Evolutionary conservation across 2,329 filamentous ascomycete species (phyloP).

Genomic region (Trichoderma pleuroti): DNA sequence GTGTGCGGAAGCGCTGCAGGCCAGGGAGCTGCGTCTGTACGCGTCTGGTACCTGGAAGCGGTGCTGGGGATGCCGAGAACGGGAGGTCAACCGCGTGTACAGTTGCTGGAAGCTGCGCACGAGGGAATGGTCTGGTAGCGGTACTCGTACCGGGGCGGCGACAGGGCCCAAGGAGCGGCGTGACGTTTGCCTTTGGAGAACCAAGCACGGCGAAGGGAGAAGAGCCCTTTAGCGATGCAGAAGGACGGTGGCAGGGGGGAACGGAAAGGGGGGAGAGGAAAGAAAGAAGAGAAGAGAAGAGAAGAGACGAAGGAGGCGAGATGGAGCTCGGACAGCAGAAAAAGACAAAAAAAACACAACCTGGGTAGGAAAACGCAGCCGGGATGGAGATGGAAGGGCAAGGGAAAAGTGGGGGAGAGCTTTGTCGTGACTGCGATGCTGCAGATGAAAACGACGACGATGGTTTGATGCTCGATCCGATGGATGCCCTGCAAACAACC

Average conservation of each 20-base stretch:
- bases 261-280: neutral
- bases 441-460: conserved; percentile 14
- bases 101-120: neutral
- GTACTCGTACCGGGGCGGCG: neutral
- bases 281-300: neutral
- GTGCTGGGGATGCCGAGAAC: neutral
- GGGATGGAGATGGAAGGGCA: neutral
- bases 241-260: neutral
- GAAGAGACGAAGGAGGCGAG: neutral
- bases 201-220: neutral
- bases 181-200: conserved; percentile 5
- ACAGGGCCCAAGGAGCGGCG: conserved; percentile 7
- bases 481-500: conserved; percentile 8
- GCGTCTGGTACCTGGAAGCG: neutral
- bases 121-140: neutral
- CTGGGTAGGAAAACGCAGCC: neutral
- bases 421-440: neutral
- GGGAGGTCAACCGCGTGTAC: neutral
- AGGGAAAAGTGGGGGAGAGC: neutral
- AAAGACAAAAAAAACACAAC: neutral
- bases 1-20: conserved; percentile 1
- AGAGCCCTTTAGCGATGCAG: neutral
- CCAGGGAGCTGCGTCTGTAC: neutral
- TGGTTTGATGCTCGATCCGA: neutral
- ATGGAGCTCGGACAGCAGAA: neutral